Evolutionary conservation across 495 filamentous ascomycete species (phyloP), one percentile per base, ranked within the genome.

Genomic region (Oleoguttula mirabilis): DNA sequence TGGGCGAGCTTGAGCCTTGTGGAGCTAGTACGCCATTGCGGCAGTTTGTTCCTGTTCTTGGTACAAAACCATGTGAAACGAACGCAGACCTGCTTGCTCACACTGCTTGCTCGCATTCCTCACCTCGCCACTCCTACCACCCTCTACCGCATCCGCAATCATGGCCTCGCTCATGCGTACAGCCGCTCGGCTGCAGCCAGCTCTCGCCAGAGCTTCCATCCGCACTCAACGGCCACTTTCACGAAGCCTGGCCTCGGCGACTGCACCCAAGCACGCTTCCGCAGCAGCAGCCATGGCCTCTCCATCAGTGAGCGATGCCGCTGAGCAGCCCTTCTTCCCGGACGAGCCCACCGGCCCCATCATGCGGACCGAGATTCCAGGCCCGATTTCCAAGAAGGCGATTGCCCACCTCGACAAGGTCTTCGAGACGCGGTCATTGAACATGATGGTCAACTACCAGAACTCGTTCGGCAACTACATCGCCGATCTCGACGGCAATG

Each of bases 381-480:
- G 88, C 2, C 86, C 88, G 34, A 70, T 77, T 65, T 77, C 73
- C 61, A 67, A 73, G 67, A 71, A 73, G 40, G 75, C 84, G 27
- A 75, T 82, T 55, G 72, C 75, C 42, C 69, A 82, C 55, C 68
- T 98, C 39, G 64, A 86, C 63, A 66, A 80, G 64, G 84, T 98
- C 46, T 98, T 94, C 57, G 90, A 98, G 60, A 88, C 85, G 1
- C 75, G 88, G 54, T 85, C 79, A 64, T 65, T 94, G 69, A 95
- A 94, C 69, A 88, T 94, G 81, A 68, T 94, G 51, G 71, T 81
- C 45, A 79, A 94, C 61, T 94, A 88, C 62, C 58, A 69, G 38
- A 76, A 80, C 62, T 74, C 71, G 39, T 57, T 66, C 55, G 74
- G 73, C 52, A 78, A 78, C 63, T 78, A 76, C 67, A 84, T 98